Percentiles rank a stretch among this genome's conserved stretches.
These are phyloP conservation scores for Geotrichum citri-aurantii DNA, from an alignment of 1,139 yeast genomes.

Conservation along the genomic window DNA sequence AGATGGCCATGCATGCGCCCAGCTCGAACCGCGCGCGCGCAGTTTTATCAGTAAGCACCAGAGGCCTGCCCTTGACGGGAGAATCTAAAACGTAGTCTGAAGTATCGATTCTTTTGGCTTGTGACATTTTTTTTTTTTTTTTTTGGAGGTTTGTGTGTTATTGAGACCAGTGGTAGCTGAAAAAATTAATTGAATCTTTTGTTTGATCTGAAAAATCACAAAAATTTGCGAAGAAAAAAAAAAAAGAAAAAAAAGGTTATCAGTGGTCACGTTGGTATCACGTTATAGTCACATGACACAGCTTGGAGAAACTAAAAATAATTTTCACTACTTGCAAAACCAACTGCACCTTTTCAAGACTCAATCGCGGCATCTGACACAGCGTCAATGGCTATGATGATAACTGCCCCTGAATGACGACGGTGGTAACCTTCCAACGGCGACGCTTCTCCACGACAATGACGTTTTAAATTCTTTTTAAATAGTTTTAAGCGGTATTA, in stretches of 20 bases:
- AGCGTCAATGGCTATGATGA: too few species aligned
- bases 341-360: too few species aligned
- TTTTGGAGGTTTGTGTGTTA: conserved; percentile 17
- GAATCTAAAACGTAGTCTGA: conserved; percentile 48
- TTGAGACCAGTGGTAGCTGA: conserved; percentile 1
- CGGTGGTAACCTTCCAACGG: too few species aligned
- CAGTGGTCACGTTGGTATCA: not conserved
- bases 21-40: conserved; percentile 76
- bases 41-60: conserved; percentile 7
- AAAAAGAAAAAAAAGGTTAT: not conserved
- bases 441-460: too few species aligned
- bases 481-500: too few species aligned
- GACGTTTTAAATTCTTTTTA: too few species aligned
- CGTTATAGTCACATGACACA: not conserved
- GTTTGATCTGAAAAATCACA: not conserved
- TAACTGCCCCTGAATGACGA: too few species aligned
- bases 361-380: too few species aligned
- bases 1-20: conserved; percentile 86
- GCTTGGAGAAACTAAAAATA: not conserved
- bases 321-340: not conserved
- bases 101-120: conserved; percentile 1
- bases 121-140: conserved; percentile 13
- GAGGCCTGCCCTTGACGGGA: conserved; percentile 40
- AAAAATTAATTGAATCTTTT: too few species aligned
- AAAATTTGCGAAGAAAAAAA: not conserved